These are phyloP conservation scores for Symbiodinium pilosum DNA, from an alignment of 73 alveolate species.

Conservation along the genomic window DNA sequence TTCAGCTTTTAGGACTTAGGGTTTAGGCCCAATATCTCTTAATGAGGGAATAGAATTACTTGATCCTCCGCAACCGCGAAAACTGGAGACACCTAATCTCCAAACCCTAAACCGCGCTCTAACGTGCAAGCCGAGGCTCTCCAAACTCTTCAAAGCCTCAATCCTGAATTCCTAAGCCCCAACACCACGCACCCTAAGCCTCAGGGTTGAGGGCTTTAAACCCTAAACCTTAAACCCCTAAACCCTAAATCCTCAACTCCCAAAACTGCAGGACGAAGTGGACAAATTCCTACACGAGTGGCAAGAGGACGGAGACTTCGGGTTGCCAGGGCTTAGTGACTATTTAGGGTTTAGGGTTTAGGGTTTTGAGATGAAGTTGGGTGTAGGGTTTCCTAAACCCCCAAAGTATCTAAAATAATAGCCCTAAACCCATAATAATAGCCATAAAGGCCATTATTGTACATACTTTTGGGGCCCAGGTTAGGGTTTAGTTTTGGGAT, in stretches of 20 bases:
- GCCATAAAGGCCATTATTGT: too few relatives aligned
- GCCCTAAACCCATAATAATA: too few relatives aligned
- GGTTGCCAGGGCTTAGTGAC: not conserved
- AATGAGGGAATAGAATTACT: too few relatives aligned
- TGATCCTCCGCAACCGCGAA: too few relatives aligned
- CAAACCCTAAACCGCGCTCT: too few relatives aligned
- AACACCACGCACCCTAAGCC: too few relatives aligned
- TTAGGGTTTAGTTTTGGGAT: not conserved
- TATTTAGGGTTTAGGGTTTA: not conserved
- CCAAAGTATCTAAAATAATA: not conserved
- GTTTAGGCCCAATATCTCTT: not conserved
- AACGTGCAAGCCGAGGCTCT: too few relatives aligned
- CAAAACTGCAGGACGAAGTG: slow-evolving; percentile 48
- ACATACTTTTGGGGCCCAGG: too few relatives aligned
- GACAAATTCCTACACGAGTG: slow-evolving; percentile 77
- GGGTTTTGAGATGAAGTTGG: not conserved
- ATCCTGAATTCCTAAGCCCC: not conserved
- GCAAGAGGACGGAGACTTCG: slow-evolving; percentile 6
- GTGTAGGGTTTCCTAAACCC: not conserved
- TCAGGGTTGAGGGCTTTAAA: not conserved
- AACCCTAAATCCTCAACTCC: not conserved
- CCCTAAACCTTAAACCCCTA: not conserved
- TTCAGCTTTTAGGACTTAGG: not conserved
- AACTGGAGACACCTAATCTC: too few relatives aligned
- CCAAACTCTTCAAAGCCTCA: not conserved